Percentiles rank a stretch among this genome's conserved stretches.
These are phyloP conservation scores for Balansia obtecta DNA, from an alignment of 2,329 filamentous ascomycete species.

Conservation along the genomic window DNA sequence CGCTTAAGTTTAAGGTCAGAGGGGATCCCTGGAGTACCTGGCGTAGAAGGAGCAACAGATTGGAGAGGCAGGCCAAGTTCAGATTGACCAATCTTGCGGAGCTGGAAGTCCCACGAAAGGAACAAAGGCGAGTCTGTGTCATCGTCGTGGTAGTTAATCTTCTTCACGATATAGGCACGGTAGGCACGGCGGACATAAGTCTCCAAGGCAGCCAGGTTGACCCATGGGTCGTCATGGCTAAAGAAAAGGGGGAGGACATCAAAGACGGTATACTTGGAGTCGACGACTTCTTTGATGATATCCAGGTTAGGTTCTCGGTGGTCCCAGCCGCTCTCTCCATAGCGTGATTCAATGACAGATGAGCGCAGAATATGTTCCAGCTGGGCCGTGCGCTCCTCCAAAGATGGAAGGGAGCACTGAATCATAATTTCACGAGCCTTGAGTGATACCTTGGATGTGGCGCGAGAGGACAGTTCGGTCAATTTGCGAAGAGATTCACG, in stretches of 20 bases:
- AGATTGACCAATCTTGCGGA: constrained; percentile 83
- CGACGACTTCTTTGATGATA: constrained; percentile 91
- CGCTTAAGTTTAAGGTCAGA: constrained; percentile 56
- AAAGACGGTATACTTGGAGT: constrained; percentile 97
- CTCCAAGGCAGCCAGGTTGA: constrained; percentile 83
- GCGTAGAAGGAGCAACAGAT: constrained; percentile 72
- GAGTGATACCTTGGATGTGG: constrained; percentile 86
- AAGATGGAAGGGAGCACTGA: constrained; percentile 87
- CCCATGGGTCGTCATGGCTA: constrained; percentile 85
- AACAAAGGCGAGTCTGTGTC: constrained; percentile 58
- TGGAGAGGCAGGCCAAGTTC: constrained; percentile 76
- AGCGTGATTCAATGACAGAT: constrained; percentile 90
- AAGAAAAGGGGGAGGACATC: constrained; percentile 95
- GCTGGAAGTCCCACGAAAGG: constrained; percentile 89
- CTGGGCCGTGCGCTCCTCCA: constrained; percentile 88
- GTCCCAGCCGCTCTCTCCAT: constrained; percentile 94
- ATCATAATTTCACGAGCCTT: constrained; percentile 97
- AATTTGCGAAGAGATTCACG: constrained; percentile 71
- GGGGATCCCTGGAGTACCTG: constrained; percentile 54
- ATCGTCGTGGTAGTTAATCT: constrained; percentile 77
- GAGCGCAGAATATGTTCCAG: constrained; percentile 98
- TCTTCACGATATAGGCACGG: constrained; percentile 85
- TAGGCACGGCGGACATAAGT: constrained; percentile 95
- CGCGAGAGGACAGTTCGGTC: constrained; percentile 69
- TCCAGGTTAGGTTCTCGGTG: constrained; percentile 86